phyloP scores from a whole-genome alignment of 2,329 filamentous ascomycete genomes.

The Apiospora phragmitis region DNA sequence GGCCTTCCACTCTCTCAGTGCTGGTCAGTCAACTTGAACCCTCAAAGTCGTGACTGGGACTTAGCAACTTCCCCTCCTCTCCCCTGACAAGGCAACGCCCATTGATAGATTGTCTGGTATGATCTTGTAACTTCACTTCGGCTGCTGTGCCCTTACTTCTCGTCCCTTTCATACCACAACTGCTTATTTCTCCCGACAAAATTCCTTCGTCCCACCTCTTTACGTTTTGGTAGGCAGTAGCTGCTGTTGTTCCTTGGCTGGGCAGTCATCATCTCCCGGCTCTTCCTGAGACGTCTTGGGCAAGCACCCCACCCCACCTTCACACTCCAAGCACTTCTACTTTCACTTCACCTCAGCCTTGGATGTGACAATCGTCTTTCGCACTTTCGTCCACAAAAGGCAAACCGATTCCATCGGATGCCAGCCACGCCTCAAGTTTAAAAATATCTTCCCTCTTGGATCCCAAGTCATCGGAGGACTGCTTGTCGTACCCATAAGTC shows the following conservation, averaged over 20 bases:
- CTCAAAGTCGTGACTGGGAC: not conserved
- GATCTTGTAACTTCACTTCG: not conserved
- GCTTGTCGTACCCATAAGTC: not conserved
- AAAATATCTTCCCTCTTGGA: not conserved
- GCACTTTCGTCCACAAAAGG: not conserved
- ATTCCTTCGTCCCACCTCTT: not conserved
- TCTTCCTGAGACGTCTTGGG: not conserved
- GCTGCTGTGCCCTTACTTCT: not conserved
- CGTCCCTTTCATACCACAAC: not conserved
- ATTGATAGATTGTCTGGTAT: not conserved
- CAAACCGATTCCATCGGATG: not conserved
- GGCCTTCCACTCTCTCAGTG: too few species aligned
- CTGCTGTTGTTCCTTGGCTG: not conserved
- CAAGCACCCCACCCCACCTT: not conserved
- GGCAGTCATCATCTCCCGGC: not conserved
- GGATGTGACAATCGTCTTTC: not conserved
- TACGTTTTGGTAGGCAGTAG: not conserved
- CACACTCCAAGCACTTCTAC: not conserved
- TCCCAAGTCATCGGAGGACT: not conserved
- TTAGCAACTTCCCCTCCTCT: slow-evolving; percentile 1
- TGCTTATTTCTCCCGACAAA: not conserved
- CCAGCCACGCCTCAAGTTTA: not conserved
- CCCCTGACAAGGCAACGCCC: not conserved
- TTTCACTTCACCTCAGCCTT: not conserved
- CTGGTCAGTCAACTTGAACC: not conserved